These are phyloP conservation scores for Chlamydomonas schloesseri DNA, from an alignment of 139 green algal species.

Conservation along the genomic window DNA sequence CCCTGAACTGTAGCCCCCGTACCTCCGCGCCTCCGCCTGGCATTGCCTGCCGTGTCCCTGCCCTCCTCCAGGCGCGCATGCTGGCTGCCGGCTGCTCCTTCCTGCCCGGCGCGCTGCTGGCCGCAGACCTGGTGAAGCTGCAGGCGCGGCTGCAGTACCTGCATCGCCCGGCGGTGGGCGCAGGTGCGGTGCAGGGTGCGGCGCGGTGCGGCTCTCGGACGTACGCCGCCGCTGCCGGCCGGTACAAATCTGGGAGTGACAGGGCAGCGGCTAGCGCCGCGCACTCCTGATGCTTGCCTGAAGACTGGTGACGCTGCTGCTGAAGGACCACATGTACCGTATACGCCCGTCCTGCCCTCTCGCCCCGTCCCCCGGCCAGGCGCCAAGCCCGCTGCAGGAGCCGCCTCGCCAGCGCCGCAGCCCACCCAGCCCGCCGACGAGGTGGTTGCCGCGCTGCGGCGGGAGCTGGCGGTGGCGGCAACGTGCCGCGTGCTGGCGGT, in stretches of 20 bases:
- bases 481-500: neutral
- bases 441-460: neutral
- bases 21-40: too few relatives aligned
- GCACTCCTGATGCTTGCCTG: too few relatives aligned
- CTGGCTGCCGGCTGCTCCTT: constrained; percentile 9
- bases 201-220: too few relatives aligned
- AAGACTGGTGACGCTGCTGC: too few relatives aligned
- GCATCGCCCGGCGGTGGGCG: neutral
- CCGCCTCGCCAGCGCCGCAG: neutral
- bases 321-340: too few relatives aligned
- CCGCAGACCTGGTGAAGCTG: constrained; percentile 24
- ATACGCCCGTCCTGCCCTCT: too few relatives aligned
- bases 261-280: too few relatives aligned
- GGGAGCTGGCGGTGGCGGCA: constrained; percentile 33
- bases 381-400: neutral
- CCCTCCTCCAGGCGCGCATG: constrained; percentile 29
- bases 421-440: constrained; percentile 13
- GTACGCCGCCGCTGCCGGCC: too few relatives aligned
- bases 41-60: too few relatives aligned
- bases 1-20: too few relatives aligned
- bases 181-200: too few relatives aligned
- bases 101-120: constrained; percentile 49
- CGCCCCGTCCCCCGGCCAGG: neutral
- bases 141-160: constrained; percentile 46
- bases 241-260: too few relatives aligned